Evolutionary conservation across 1,284 basidiomycete genomes (phyloP).

Genomic region (Pulveroboletus sp.): DNA sequence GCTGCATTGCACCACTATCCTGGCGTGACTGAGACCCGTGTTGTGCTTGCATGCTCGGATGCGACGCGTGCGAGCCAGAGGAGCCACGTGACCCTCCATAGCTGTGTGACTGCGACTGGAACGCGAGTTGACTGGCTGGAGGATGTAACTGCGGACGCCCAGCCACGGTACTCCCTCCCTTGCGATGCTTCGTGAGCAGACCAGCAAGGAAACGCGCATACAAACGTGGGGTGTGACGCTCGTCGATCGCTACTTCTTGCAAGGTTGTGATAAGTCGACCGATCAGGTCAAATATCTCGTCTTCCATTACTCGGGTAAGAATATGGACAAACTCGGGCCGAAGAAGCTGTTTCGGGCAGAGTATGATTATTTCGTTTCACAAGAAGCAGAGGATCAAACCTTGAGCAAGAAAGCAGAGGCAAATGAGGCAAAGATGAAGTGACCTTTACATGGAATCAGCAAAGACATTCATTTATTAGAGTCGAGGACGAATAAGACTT

Average conservation of each 20-base stretch:
- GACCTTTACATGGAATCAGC: constrained; percentile 45
- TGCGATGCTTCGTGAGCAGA: constrained; percentile 65
- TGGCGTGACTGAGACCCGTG: constrained; percentile 12
- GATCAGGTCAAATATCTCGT: constrained; percentile 71
- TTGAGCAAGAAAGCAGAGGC: constrained; percentile 84
- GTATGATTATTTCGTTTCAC: background rate
- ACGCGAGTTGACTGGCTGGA: constrained; percentile 27
- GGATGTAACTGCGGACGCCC: constrained; percentile 31
- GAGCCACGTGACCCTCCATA: constrained; percentile 8
- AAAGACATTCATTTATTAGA: background rate
- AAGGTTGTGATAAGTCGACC: constrained; percentile 70
- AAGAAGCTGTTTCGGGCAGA: constrained; percentile 50
- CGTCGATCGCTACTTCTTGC: constrained; percentile 78
- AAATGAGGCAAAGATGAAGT: constrained; percentile 84
- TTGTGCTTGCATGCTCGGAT: constrained; percentile 6
- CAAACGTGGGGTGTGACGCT: constrained; percentile 76
- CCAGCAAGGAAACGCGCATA: constrained; percentile 78
- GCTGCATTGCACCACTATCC: constrained; percentile 23
- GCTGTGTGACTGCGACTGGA: constrained; percentile 7
- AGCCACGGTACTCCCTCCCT: constrained; percentile 51
- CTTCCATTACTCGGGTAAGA: constrained; percentile 57
- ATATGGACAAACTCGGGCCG: constrained; percentile 70
- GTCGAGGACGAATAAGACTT: constrained; percentile 16
- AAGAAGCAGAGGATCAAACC: constrained; percentile 41
- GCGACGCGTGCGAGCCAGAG: constrained; percentile 12